phyloP scores from a whole-genome alignment of 2,329 filamentous ascomycete species.

The Monilinia aucupariae region DNA sequence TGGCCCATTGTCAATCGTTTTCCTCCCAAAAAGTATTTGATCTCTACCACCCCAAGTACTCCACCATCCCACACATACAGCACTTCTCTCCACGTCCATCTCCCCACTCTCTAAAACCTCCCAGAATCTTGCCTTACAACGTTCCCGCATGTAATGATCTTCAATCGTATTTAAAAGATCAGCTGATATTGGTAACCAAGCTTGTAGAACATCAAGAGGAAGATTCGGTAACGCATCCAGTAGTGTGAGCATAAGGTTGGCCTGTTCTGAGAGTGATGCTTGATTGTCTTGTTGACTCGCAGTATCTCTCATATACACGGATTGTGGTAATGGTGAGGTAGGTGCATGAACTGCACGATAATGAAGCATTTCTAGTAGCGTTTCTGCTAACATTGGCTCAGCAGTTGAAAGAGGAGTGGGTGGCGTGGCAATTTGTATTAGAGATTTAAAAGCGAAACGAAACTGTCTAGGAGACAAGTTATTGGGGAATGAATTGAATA shows the following conservation, averaged over 20 bases:
- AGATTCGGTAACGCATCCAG: slow-evolving; percentile 60
- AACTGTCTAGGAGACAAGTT: slow-evolving; percentile 65
- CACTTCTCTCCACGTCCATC: slow-evolving; percentile 65
- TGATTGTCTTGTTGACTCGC: slow-evolving; percentile 33
- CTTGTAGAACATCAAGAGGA: slow-evolving; percentile 52
- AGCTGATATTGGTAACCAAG: slow-evolving; percentile 61
- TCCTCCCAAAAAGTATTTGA: slow-evolving; percentile 27
- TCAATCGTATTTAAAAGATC: slow-evolving; percentile 53
- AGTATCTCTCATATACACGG: slow-evolving; percentile 26
- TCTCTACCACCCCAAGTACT: slow-evolving; percentile 42
- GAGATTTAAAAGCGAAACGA: slow-evolving; percentile 62
- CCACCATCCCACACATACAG: slow-evolving; percentile 65
- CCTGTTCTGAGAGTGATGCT: slow-evolving; percentile 51
- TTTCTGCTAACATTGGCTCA: slow-evolving; percentile 59
- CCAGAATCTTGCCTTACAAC: slow-evolving; percentile 60
- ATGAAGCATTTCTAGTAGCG: slow-evolving; percentile 59
- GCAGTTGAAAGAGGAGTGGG: slow-evolving; percentile 55
- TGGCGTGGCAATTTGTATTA: slow-evolving; percentile 60
- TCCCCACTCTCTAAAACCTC: slow-evolving; percentile 58
- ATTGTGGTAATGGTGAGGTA: slow-evolving; percentile 38
- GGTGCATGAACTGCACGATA: slow-evolving; percentile 53
- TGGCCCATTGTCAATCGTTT: slow-evolving; percentile 19
- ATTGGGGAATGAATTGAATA: slow-evolving; percentile 61
- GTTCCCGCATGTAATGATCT: slow-evolving; percentile 49
- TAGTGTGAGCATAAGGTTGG: slow-evolving; percentile 57